These are phyloP conservation scores for Colletotrichum tabaci DNA, from an alignment of 2,329 filamentous ascomycete genomes.

Conservation along the genomic window DNA sequence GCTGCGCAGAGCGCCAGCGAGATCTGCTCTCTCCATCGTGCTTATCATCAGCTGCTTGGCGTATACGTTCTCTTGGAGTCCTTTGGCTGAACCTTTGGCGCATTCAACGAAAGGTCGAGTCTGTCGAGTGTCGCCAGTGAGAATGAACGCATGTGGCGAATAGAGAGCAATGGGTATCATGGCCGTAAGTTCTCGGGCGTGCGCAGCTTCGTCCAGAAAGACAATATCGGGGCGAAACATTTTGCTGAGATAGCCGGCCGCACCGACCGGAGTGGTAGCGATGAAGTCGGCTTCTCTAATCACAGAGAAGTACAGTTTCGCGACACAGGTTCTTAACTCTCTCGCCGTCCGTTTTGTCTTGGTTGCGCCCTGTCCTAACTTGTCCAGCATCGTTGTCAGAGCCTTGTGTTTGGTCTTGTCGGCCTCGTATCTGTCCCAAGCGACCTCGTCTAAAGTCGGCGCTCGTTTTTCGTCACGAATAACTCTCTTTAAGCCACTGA, in stretches of 20 bases:
- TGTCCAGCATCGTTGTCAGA: slow-evolving; percentile 55
- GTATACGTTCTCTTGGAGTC: slow-evolving; percentile 13
- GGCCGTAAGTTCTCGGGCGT: slow-evolving; percentile 61
- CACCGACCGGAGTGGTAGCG: slow-evolving; percentile 62
- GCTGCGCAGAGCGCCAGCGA: slow-evolving; percentile 50
- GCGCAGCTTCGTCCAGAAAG: slow-evolving; percentile 81
- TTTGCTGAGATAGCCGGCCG: slow-evolving; percentile 50
- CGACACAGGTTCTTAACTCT: slow-evolving; percentile 50
- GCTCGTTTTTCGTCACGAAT: slow-evolving; percentile 9
- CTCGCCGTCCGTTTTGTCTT: slow-evolving; percentile 35
- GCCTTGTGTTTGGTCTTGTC: slow-evolving; percentile 51
- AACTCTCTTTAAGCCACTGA: background rate
- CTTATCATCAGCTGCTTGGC: slow-evolving; percentile 47
- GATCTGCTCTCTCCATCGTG: slow-evolving; percentile 57
- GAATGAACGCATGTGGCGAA: slow-evolving; percentile 59
- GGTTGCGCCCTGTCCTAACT: slow-evolving; percentile 44
- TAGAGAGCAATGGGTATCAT: slow-evolving; percentile 62
- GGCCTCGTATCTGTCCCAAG: slow-evolving; percentile 57
- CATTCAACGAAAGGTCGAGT: slow-evolving; percentile 59
- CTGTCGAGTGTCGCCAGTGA: slow-evolving; percentile 62
- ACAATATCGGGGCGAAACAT: slow-evolving; percentile 86
- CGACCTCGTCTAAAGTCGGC: slow-evolving; percentile 60
- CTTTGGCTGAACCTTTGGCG: background rate
- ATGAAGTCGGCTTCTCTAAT: slow-evolving; percentile 59
- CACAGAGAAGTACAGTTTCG: slow-evolving; percentile 56